Percentiles rank a stretch among this genome's conserved stretches.
Evolutionary conservation across 768 basidiomycete genomes (phyloP).

Genomic region (Podaxis carcinomalis): DNA sequence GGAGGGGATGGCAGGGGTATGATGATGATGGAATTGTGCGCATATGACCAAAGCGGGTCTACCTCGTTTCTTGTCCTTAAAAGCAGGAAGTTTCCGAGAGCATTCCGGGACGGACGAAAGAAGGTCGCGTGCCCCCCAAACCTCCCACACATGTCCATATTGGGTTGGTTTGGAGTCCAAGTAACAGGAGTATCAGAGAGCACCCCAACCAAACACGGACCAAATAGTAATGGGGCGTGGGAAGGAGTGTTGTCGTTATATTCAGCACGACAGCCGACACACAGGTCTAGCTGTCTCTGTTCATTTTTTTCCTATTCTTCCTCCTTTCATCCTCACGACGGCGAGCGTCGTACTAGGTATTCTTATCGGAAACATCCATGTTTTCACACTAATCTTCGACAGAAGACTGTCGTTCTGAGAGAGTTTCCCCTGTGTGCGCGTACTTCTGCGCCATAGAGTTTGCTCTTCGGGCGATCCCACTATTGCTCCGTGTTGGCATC

Average conservation of each 20-base stretch:
- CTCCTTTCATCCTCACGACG: neutral
- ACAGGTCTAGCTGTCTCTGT: neutral
- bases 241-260: conserved; percentile 5
- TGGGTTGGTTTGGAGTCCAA: neutral
- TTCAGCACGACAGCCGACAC: neutral
- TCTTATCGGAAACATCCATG: conserved; percentile 5
- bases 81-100: neutral
- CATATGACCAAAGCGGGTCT: neutral
- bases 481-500: neutral
- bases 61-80: neutral
- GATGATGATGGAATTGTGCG: neutral
- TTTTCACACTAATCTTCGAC: neutral
- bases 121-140: neutral
- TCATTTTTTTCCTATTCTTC: neutral
- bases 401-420: conserved; percentile 7
- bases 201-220: neutral
- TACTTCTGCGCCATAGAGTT: conserved; percentile 2
- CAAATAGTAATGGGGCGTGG: conserved; percentile 5
- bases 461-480: conserved; percentile 7
- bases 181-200: neutral
- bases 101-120: neutral
- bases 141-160: neutral
- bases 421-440: neutral
- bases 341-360: conserved; percentile 10
- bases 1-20: neutral